phyloP scores from a whole-genome alignment of 1,284 basidiomycete genomes.

The Coniferiporia sulphurascens region DNA sequence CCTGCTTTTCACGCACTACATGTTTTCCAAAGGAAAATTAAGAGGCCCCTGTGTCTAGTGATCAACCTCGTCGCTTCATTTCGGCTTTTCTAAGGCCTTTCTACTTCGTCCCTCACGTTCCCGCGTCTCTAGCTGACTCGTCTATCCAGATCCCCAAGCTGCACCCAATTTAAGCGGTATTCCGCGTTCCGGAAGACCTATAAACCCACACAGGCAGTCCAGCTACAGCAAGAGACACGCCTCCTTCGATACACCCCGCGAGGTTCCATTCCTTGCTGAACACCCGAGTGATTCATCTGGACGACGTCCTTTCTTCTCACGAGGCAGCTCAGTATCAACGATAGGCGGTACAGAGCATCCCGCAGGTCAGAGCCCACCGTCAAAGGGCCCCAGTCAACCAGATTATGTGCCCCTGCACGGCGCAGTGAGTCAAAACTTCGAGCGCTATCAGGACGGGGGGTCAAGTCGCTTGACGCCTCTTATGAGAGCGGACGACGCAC shows the following conservation, averaged over 20 bases:
- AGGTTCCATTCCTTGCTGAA: constrained; percentile 23
- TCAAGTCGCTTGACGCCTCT: constrained; percentile 6
- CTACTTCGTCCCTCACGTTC: neutral
- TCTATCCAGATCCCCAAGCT: neutral
- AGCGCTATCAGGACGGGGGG: neutral
- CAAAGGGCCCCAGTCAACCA: constrained; percentile 6
- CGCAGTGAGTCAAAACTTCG: constrained; percentile 5
- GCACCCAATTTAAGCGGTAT: neutral
- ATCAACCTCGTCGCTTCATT: constrained; percentile 12
- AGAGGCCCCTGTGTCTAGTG: neutral
- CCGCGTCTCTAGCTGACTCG: constrained; percentile 2
- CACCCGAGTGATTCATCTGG: neutral
- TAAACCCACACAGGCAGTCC: constrained; percentile 16
- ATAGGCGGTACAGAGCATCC: constrained; percentile 18
- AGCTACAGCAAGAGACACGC: constrained; percentile 27
- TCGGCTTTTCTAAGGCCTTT: neutral
- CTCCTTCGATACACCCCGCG: constrained; percentile 26
- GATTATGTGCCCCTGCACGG: constrained; percentile 13
- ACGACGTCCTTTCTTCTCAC: constrained; percentile 5
- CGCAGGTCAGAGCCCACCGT: constrained; percentile 3
- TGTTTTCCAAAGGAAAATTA: neutral
- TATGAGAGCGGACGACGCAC: constrained; percentile 5
- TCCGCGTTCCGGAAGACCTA: constrained; percentile 10
- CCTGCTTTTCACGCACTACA: neutral
- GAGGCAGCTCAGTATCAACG: constrained; percentile 19